Evolutionary conservation across 768 basidiomycete genomes (phyloP), one percentile per base, ranked within the genome.

Genomic region (Naganishia antarctica): DNA sequence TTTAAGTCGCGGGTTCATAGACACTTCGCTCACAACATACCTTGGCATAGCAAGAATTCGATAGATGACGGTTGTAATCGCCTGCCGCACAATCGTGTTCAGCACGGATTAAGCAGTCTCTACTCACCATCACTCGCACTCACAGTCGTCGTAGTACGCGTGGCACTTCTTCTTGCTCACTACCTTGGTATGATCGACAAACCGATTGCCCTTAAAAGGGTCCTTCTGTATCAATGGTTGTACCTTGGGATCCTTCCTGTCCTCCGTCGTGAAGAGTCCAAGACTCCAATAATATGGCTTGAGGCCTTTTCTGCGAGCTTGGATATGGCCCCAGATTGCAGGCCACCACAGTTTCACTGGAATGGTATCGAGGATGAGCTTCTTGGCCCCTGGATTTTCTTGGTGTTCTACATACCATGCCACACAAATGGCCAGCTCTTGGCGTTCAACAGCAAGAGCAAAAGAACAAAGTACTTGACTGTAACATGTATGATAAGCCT

Each of bases 1-100:
- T 5, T 43, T 32, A 4, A 49, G 28, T 34, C 18, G 4, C 26
- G 25, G 15, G 15, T 23, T 21, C 37, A 25, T 21, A 25, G 8
- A 13, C 32, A 23, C 23, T 7, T 15, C 4, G 8, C 3, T 25
- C 37, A 1, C n/a, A 34, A 57, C 63, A 8, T 23, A 64, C 63
- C 45, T 63, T 67, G 48, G 61, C 66, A 53, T 67, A 67, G 16
- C 61, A 46, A 16, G 66, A 67, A 32, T 67, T 67, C 18, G 66
- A 67, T n/a, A 67, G 53, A 45, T 67, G 66, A n/a, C 48, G 18
- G 45, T 67, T 67, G 53, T 58, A 67, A 26, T 67, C 66, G 49
- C 61, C 66, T 67, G 6, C 13, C n/a, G 11, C 18, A 34, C 47
- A 37, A 49, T 21, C 34, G 26, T n/a, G n/a, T n/a, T n/a, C n/a